Percentiles rank a stretch among this genome's conserved stretches.
Conservation (phyloP, 352 stramenopile species). For the Phytophthora pini region DNA sequence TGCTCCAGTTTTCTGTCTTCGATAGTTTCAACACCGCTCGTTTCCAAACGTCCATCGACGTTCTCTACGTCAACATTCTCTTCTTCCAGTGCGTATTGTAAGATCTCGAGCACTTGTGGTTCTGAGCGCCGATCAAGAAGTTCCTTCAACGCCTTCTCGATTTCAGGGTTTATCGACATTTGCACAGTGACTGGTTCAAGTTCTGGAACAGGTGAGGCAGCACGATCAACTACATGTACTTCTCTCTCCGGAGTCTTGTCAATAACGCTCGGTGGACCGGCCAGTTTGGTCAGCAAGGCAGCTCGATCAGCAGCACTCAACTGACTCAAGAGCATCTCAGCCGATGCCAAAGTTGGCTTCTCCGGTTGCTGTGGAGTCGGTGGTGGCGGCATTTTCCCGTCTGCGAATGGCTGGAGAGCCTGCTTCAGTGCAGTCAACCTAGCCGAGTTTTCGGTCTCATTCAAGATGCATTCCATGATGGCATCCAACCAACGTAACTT, state of each 20-base stretch:
- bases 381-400: constrained; percentile 36
- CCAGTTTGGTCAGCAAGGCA: constrained; percentile 38
- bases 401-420: constrained; percentile 54
- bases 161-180: constrained; percentile 7
- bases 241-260: constrained; percentile 6
- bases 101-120: constrained; percentile 45
- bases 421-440: constrained; percentile 59
- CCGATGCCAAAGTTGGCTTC: constrained; percentile 22
- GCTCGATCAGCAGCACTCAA: constrained; percentile 30
- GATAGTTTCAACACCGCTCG: neutral
- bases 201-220: constrained; percentile 45
- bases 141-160: constrained; percentile 47
- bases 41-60: neutral
- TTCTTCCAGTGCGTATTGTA: constrained; percentile 31
- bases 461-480: constrained; percentile 46
- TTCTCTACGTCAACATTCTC: neutral
- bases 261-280: neutral
- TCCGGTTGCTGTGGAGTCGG: neutral
- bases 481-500: constrained; percentile 74
- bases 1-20: constrained; percentile 1
- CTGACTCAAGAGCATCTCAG: constrained; percentile 44
- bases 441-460: constrained; percentile 50
- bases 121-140: constrained; percentile 49
- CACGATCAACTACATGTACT: constrained; percentile 27
- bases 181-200: constrained; percentile 4